These are phyloP conservation scores for Fibroporia radiculosa DNA, from an alignment of 768 basidiomycete species.

Conservation along the genomic window DNA sequence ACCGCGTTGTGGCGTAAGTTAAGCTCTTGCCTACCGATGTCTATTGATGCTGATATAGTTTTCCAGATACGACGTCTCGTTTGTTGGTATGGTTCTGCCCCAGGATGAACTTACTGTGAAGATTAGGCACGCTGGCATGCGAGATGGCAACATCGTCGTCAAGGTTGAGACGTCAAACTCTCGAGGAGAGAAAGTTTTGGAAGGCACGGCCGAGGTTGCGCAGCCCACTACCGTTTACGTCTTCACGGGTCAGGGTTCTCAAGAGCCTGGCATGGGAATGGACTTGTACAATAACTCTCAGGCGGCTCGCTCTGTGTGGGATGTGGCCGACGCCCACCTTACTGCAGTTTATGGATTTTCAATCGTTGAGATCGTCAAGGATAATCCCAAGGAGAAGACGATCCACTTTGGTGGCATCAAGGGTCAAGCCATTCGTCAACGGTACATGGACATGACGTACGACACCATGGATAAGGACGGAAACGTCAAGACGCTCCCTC, in stretches of 20 bases:
- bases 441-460: conserved; percentile 99
- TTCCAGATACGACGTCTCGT: conserved; percentile 81
- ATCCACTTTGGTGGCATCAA: conserved; percentile 99
- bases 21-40: neutral
- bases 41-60: conserved; percentile 4
- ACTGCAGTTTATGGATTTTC: conserved; percentile 97
- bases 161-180: conserved; percentile 81
- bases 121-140: conserved; percentile 87
- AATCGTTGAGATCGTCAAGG: conserved; percentile 97
- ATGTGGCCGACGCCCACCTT: conserved; percentile 88
- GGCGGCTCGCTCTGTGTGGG: conserved; percentile 96
- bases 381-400: conserved; percentile 96
- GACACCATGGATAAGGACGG: conserved; percentile 96
- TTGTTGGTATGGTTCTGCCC: conserved; percentile 95
- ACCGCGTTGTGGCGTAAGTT: conserved; percentile 80
- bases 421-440: conserved; percentile 93
- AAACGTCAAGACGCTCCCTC: conserved; percentile 89
- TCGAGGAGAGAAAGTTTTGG: conserved; percentile 84
- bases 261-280: conserved; percentile 99
- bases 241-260: conserved; percentile 97
- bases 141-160: conserved; percentile 88
- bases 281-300: conserved; percentile 90
- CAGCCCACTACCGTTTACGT: conserved; percentile 93
- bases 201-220: conserved; percentile 87
- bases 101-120: conserved; percentile 81